Evolutionary conservation across 495 filamentous ascomycete genomes (phyloP), one percentile per base, ranked within the genome.

Genomic region (Penicillium steckii): DNA sequence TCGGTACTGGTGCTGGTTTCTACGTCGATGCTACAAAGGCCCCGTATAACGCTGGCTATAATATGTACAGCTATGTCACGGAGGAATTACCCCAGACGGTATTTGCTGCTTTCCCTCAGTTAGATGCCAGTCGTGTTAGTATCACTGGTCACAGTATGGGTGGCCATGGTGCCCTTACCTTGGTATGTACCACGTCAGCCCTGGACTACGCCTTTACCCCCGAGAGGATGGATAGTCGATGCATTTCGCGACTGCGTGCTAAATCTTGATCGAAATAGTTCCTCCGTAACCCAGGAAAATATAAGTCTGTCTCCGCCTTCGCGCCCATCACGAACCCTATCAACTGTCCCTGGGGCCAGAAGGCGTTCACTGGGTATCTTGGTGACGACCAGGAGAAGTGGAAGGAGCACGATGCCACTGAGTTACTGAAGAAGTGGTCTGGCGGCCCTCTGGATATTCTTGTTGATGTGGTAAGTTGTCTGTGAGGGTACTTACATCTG

Each of bases 71-170:
- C 55, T 98, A 98, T 72, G 80, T 97, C 52, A 84, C 87, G 0
- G 64, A 77, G 22, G 94, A 98, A 64, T 81, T 98, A 8, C 93
- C 92, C 0, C 58, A 72, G n/a, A 73, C 84, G 0, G 79, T 97
- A 8, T 95, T 91, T 68, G 67, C 62, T 10, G 71, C 77, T 3
- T 89, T 88, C 58, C 69, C 76, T 12, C 71, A 83, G 60, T 68
- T 98, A 2, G 91, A 96, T 66, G 44, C 63, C 0, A 71, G 59
- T 13, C 72, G 85, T 0, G 82, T 96, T 29, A 85, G 85, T 62
- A 93, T 98, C 57, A 91, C 86, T 29, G 94, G 94, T 3, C 94
- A 97, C 69, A 87, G 82, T 60, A 98, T 98, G 94, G 94, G 94
- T 59, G 94, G 94, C 0, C 94, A 97, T 70, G 94, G 94, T 19